These are phyloP conservation scores for Cichorium intybus DNA, from an alignment of 140 eudicot genomes.

Conservation along the genomic window DNA sequence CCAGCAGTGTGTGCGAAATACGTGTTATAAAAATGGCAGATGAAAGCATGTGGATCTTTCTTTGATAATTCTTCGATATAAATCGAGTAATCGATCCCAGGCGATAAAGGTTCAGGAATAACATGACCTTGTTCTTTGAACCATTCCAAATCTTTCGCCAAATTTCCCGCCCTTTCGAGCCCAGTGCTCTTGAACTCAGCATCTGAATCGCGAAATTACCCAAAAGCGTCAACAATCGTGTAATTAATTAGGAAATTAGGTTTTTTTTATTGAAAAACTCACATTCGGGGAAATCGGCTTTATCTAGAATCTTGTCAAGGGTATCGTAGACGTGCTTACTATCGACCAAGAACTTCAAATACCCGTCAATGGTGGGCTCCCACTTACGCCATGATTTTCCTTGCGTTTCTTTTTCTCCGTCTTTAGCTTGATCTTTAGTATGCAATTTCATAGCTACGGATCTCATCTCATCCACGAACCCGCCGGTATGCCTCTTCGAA, in stretches of 20 bases:
- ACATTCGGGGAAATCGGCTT: conserved; percentile 79
- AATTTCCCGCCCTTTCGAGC: conserved; percentile 71
- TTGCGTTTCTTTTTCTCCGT: conserved; percentile 79
- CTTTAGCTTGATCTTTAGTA: conserved; percentile 78
- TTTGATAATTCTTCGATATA: conserved; percentile 68
- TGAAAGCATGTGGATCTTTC: conserved; percentile 86
- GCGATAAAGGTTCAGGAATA: conserved; percentile 81
- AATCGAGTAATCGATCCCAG: conserved; percentile 60
- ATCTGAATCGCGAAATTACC: conserved; percentile 39
- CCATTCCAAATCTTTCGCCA: conserved; percentile 84
- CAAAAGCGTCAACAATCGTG: neutral
- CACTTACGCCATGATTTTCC: conserved; percentile 74
- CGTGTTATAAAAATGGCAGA: conserved; percentile 88
- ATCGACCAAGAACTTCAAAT: conserved; percentile 88
- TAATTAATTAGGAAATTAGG: neutral
- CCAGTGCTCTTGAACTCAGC: conserved; percentile 90
- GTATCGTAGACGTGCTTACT: conserved; percentile 84
- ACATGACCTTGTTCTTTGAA: conserved; percentile 74
- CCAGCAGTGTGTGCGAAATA: conserved; percentile 97
- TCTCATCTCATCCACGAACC: conserved; percentile 98
- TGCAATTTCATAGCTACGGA: conserved; percentile 92
- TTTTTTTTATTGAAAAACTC: conserved; percentile 19
- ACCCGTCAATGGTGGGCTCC: conserved; percentile 83
- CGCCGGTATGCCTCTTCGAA: conserved; percentile 59
- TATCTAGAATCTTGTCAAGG: conserved; percentile 66